A percentile compares a stretch with the other conserved stretches of the same genome.
Evolutionary conservation across 2,329 filamentous ascomycete genomes (phyloP).

Genomic region (Curvularia sp.): DNA sequence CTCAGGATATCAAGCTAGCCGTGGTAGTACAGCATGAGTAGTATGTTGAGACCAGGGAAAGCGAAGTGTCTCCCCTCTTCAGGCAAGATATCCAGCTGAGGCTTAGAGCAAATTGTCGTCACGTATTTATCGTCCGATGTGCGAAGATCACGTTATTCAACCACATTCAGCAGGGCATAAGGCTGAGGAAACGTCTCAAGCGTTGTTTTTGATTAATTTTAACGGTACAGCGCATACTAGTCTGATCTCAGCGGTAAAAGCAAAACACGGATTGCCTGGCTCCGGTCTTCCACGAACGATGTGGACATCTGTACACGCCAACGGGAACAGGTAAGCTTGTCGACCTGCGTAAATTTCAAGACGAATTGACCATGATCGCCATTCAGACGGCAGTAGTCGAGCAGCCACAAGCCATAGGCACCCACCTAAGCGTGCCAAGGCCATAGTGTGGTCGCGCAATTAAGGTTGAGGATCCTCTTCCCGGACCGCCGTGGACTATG

Average conservation of each 20-base stretch:
- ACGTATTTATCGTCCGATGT: not conserved
- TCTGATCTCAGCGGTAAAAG: constrained; percentile 20
- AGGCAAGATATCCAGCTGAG: not conserved
- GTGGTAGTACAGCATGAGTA: constrained; percentile 12
- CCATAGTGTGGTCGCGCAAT: constrained; percentile 28
- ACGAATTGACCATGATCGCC: constrained; percentile 25
- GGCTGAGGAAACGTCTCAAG: not conserved
- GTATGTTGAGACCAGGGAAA: constrained; percentile 6
- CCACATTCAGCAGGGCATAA: not conserved
- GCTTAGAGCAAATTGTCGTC: not conserved
- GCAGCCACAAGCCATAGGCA: constrained; percentile 16
- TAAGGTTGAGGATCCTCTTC: constrained; percentile 32
- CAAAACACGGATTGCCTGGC: not conserved
- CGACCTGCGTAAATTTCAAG: constrained; percentile 17
- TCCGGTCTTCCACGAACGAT: not conserved
- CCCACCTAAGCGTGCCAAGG: constrained; percentile 11
- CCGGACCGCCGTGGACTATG: constrained; percentile 29
- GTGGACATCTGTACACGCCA: not conserved
- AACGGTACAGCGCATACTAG: constrained; percentile 3
- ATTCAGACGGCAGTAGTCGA: constrained; percentile 22
- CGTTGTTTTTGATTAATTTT: not conserved
- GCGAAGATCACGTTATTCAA: not conserved
- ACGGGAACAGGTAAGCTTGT: constrained; percentile 16
- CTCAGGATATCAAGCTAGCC: constrained; percentile 1
- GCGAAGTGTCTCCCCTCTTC: not conserved